Percentiles rank a stretch among this genome's conserved stretches.
Conservation (phyloP, 2,329 filamentous ascomycete species). For the Fusarium camptoceras region DNA sequence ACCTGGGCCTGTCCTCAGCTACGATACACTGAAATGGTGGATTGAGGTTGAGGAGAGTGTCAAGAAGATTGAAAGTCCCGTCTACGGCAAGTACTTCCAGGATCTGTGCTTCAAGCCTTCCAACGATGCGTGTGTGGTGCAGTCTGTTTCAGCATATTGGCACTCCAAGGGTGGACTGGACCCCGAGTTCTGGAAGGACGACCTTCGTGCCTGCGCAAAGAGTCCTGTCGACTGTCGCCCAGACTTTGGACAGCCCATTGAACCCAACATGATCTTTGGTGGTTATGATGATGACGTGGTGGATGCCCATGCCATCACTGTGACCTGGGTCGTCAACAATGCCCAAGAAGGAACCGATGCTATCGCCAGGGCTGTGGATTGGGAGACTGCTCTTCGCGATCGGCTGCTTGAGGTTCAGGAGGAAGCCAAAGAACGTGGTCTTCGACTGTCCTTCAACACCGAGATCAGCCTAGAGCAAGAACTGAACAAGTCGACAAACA, state of each 20-base stretch:
- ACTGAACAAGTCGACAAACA: constrained; percentile 97
- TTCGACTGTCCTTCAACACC: constrained; percentile 92
- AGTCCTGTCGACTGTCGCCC: constrained; percentile 89
- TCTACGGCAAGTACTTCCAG: constrained; percentile 75
- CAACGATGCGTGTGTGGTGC: constrained; percentile 88
- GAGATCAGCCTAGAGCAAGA: constrained; percentile 96
- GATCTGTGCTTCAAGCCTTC: constrained; percentile 96
- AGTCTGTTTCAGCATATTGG: constrained; percentile 93
- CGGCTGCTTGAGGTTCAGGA: constrained; percentile 81
- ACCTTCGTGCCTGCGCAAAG: constrained; percentile 78
- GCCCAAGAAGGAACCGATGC: constrained; percentile 77
- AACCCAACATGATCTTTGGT: constrained; percentile 86
- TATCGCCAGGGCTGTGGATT: constrained; percentile 83
- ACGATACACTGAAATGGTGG: constrained; percentile 94
- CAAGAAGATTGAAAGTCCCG: constrained; percentile 74
- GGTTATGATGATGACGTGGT: constrained; percentile 78
- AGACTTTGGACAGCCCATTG: constrained; percentile 88
- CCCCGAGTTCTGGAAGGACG: constrained; percentile 73
- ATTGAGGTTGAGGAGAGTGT: constrained; percentile 87
- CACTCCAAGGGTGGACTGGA: constrained; percentile 64
- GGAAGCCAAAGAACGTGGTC: constrained; percentile 80
- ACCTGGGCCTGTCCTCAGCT: constrained; percentile 82
- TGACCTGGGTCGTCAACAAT: constrained; percentile 96
- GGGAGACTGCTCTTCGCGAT: constrained; percentile 82
- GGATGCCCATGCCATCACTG: constrained; percentile 82